Evolutionary conservation across 2,329 filamentous ascomycete species (phyloP).

Genomic region (Penicillium sp.): DNA sequence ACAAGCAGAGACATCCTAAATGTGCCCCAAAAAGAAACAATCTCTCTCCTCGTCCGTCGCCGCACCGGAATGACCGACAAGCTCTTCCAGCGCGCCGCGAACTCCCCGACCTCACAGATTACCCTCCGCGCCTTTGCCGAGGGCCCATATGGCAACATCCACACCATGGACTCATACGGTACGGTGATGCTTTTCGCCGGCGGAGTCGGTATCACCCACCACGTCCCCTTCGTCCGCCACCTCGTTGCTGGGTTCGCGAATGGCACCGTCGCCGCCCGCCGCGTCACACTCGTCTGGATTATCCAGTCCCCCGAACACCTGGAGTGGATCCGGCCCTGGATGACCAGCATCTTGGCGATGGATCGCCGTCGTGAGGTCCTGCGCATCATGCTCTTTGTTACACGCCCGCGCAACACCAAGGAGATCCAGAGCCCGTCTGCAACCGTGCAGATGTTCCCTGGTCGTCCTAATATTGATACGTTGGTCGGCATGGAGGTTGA

Average conservation of each 20-base stretch:
- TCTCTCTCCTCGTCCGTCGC: constrained; percentile 82
- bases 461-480: constrained; percentile 76
- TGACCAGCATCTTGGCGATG: constrained; percentile 72
- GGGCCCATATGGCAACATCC: constrained; percentile 81
- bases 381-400: constrained; percentile 85
- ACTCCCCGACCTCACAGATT: constrained; percentile 53
- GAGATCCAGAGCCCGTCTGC: constrained; percentile 73
- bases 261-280: constrained; percentile 73
- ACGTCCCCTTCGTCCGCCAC: constrained; percentile 81
- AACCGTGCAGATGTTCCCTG: constrained; percentile 88
- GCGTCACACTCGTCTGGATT: constrained; percentile 85
- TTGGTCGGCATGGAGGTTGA: constrained; percentile 79
- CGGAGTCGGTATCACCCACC: constrained; percentile 92
- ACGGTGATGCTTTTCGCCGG: constrained; percentile 88
- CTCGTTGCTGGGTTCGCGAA: constrained; percentile 67
- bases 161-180: constrained; percentile 87
- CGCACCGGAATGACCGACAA: constrained; percentile 84
- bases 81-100: constrained; percentile 68
- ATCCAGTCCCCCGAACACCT: constrained; percentile 85
- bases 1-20: constrained; percentile 52
- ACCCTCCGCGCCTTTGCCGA: constrained; percentile 73
- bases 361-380: constrained; percentile 78
- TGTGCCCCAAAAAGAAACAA: constrained; percentile 50
- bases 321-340: constrained; percentile 90
- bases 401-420: constrained; percentile 76